phyloP scores from a whole-genome alignment of 2,329 filamentous ascomycete genomes.

The Cucurbitaria berberidis region DNA sequence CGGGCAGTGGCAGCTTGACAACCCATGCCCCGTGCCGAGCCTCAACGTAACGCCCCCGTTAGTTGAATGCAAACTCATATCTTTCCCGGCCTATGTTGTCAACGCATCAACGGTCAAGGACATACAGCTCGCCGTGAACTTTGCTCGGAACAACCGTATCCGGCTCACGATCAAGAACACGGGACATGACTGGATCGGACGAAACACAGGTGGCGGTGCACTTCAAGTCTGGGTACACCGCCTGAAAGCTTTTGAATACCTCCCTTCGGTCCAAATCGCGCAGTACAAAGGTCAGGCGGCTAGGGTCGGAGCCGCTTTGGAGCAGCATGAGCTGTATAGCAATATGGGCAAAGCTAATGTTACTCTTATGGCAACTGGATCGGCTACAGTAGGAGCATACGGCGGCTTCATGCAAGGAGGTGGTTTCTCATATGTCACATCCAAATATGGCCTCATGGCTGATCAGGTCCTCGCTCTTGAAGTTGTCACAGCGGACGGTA shows the following conservation, averaged over 20 bases:
- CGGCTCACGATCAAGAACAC: constrained; percentile 43
- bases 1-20: constrained; percentile 28
- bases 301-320: constrained; percentile 30
- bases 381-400: constrained; percentile 55
- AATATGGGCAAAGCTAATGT: constrained; percentile 29
- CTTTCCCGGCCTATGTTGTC: constrained; percentile 34
- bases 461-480: constrained; percentile 36
- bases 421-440: constrained; percentile 58
- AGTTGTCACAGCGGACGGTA: constrained; percentile 35
- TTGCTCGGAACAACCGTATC: constrained; percentile 40
- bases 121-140: constrained; percentile 38
- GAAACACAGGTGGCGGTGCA: constrained; percentile 37
- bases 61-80: constrained; percentile 25
- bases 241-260: constrained; percentile 34
- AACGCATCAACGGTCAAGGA: constrained; percentile 33
- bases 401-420: constrained; percentile 53
- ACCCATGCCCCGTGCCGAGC: constrained; percentile 21
- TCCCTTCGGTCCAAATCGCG: constrained; percentile 21
- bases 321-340: constrained; percentile 30
- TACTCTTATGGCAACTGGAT: constrained; percentile 29
- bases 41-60: constrained; percentile 7
- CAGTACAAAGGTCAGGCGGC: constrained; percentile 36
- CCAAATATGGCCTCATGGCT: constrained; percentile 47
- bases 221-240: constrained; percentile 35
- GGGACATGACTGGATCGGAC: constrained; percentile 37